Evolutionary conservation across 805 yeast species (phyloP), one percentile per base, ranked within the genome.

Genomic region (Candida michaelii): DNA sequence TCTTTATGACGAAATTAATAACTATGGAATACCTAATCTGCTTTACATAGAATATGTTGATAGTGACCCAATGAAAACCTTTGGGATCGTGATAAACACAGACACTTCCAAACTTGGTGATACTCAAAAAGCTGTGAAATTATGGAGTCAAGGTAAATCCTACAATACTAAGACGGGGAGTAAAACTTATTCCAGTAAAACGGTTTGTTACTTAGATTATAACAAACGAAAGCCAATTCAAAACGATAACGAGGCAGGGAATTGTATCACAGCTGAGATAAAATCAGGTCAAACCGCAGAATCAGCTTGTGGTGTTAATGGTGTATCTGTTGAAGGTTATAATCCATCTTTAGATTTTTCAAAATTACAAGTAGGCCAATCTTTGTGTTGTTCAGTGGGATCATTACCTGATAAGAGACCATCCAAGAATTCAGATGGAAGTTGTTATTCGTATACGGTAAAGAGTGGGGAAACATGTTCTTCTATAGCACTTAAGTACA

Each of bases 381-480:
- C 44, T 10, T 34, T 49, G 10, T 49, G 53, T 36, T 19, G 17
- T 13, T 35, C 42, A 10, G 25, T 43, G 1, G 53, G 53, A 17
- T 30, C 6, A 1, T 14, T 18, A 15, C 51, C 49, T 13, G 36
- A 39, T 23, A 25, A 25, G 3, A 43, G 35, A 27, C 53, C 53
- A 16, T 23, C 15, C 1, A 24, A 42, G 21, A 52, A 52, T 27
- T n/a, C 31, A 2, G 53, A 53, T 36, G 57, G 57, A 10, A 36
- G 53, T n/a, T 53, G 57, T 46, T 43, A 35, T 21, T 10, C 44
- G 6, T 40, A 49, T 24, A 44, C 36, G 3, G 45, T 53, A 1
- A 34, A 42, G 29, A 8, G 27, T 11, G 55, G 54, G 5, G 53
- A 53, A 21, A 44, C 44, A n/a, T 53, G 57, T 42, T 17, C 27